Conservation (phyloP, 192 early-diverging fungal genomes). For the Podila epigama region DNA sequence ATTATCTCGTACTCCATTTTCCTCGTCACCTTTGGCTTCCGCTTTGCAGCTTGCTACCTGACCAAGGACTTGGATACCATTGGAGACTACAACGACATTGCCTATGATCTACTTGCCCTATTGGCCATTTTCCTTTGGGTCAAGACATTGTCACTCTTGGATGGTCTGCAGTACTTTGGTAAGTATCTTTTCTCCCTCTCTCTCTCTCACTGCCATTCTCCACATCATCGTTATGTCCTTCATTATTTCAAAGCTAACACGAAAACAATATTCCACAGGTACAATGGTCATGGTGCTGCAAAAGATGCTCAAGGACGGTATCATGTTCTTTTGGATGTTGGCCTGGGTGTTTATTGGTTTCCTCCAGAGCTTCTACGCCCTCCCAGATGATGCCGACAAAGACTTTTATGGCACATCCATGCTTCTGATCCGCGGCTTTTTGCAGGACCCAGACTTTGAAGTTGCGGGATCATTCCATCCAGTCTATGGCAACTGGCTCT, state of each 20-base stretch:
- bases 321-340: conserved; percentile 52
- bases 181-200: background rate
- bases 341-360: conserved; percentile 53
- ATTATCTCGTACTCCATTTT: conserved; percentile 48
- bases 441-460: conserved; percentile 50
- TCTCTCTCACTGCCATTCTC: too few relatives aligned
- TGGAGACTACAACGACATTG: conserved; percentile 8
- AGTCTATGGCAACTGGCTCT: conserved; percentile 32
- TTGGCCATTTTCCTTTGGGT: conserved; percentile 47
- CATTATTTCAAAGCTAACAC: background rate
- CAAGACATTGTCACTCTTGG: conserved; percentile 36
- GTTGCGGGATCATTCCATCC: conserved; percentile 3
- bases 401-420: conserved; percentile 4
- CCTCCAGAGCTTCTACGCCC: conserved; percentile 46
- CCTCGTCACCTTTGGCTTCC: conserved; percentile 37
- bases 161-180: conserved; percentile 50
- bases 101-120: conserved; percentile 42
- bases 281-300: conserved; percentile 52
- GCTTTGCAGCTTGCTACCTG: conserved; percentile 26
- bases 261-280: conserved; percentile 8
- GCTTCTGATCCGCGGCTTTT: conserved; percentile 44
- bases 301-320: conserved; percentile 52
- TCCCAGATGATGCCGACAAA: conserved; percentile 9
- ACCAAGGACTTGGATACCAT: background rate
- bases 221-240: background rate